Base-by-base conservation (phyloP, 1,139 yeast genomes). In the Taiozyma sp. region DNA sequence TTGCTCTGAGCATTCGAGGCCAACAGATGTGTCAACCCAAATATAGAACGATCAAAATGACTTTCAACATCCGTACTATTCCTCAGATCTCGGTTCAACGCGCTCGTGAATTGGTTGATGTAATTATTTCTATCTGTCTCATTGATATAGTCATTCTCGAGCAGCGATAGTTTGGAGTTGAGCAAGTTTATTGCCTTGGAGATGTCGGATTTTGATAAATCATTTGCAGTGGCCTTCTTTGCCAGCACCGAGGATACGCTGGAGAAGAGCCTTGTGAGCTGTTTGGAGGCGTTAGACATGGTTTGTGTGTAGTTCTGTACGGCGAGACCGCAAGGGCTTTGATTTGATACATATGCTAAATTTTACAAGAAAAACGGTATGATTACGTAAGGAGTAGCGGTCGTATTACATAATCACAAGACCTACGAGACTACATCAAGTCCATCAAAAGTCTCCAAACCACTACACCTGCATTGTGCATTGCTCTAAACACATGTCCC, bases 401-500 rank as follows among this genome's bases (percentile, higher is more conserved):
- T 24, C 6, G 6, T 24, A 24, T 24, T 24, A 24, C 26, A 24
- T 24, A 24, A 24, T 24, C 26, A 24, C 26, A 24, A 7, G 26
- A 24, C 7, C 26, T 19, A 24, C 1, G 26, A 24, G 26, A 24
- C 26, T 3, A 24, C 7, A 19, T 19, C 19, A 19, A 19, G 19
- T 19, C 19, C 19, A 19, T 19, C 19, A 19, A 19, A 19, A 19
- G 19, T 19, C 19, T 19, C 19, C 19, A 19, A 19, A 19, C 2
- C 19, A 19, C 19, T 19, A 19, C 19, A 19, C 19, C 19, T 19
- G 19, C 19, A 19, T 19, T 19, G 19, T 39, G 19, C 19, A 19
- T 19, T 19, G 19, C 30, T 19, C 21, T 29, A 30, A 44, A 46
- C 29, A 51, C 54, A 73, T 86, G 91, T 86, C 68, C 81, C 95